Base-by-base conservation (phyloP, 192 early-diverging fungal genomes). In the Rhizoclosmatium sp. region DNA sequence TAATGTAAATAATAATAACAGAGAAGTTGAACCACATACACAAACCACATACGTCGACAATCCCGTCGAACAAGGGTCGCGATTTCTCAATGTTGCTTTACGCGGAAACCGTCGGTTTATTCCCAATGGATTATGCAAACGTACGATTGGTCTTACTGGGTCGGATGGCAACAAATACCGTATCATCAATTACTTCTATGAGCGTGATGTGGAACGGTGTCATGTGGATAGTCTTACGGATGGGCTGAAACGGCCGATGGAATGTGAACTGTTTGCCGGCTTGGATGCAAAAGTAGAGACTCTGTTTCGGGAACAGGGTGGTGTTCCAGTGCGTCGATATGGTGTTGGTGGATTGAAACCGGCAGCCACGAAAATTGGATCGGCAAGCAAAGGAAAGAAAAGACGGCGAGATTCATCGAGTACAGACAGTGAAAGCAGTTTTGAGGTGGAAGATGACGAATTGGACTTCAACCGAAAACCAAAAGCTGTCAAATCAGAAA, bases 101-200 rank as follows among this genome's bases (percentile, higher is more conserved):
- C 42, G 66, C 9, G 66, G 66, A 47, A 68, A 68, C 45, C 4
- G 40, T 4, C 66, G 66, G 14, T 62, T 62, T 71, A 49, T 71
- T 31, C 48, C 49, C 16, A 71, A 71, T 46, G 69, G 69, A n/a
- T 42, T 71, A 5, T 45, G 47, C 46, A 71, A 71, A 41, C 3
- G 69, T 3, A 39, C 69, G 39, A 71, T 71, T 21, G 16, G n/a
- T 3, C 5, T 71, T 9, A 71, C 56, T 42, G 69, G 47, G 5
- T n/a, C 5, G 4, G 44, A 60, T 46, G 59, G 59, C 5, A 21
- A 16, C 47, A 48, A 71, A 39, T 71, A 71, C 56, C 46, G 69
- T 5, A n/a, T 49, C 4, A 58, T 71, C 4, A 23, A 49, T 56
- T 71, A 71, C 31, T 71, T 71, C 56, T 42, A 71, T 31, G 47